Conservation (phyloP, 768 basidiomycete genomes). For the Clitopilus hobsonii region DNA sequence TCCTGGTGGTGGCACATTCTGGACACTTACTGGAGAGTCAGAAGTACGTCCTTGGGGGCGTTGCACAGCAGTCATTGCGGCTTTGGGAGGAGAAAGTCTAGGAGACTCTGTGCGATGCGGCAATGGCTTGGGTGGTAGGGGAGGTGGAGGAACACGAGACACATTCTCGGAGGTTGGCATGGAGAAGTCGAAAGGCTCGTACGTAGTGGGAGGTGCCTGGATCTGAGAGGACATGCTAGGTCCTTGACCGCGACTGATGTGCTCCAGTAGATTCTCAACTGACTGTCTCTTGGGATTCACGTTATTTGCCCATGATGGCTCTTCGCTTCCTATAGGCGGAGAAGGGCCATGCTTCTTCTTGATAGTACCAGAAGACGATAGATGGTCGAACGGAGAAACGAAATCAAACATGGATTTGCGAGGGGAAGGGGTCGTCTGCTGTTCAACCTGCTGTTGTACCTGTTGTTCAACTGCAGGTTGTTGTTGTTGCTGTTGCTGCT, state of each 20-base stretch:
- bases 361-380: conserved; percentile 41
- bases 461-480: conserved; percentile 19
- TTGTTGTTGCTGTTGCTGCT: conserved; percentile 24
- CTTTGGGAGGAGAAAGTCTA: conserved; percentile 62
- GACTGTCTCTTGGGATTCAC: conserved; percentile 75
- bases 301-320: conserved; percentile 49
- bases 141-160: conserved; percentile 51
- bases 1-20: conserved; percentile 20
- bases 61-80: conserved; percentile 33
- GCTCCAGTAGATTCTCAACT: conserved; percentile 77
- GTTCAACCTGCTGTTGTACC: conserved; percentile 21
- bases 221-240: conserved; percentile 23
- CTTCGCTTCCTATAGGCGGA: conserved; percentile 45
- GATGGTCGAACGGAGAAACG: conserved; percentile 78
- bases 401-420: conserved; percentile 85
- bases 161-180: conserved; percentile 34
- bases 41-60: conserved; percentile 45
- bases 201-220: conserved; percentile 33
- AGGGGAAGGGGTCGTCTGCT: conserved; percentile 58
- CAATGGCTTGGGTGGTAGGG: conserved; percentile 57
- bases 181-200: conserved; percentile 49
- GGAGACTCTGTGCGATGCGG: conserved; percentile 49
- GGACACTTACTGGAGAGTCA: conserved; percentile 47
- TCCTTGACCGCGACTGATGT: conserved; percentile 56
- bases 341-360: conserved; percentile 72